Evolutionary conservation across 2,329 filamentous ascomycete genomes (phyloP).

Genomic region (Fusarium sp.): DNA sequence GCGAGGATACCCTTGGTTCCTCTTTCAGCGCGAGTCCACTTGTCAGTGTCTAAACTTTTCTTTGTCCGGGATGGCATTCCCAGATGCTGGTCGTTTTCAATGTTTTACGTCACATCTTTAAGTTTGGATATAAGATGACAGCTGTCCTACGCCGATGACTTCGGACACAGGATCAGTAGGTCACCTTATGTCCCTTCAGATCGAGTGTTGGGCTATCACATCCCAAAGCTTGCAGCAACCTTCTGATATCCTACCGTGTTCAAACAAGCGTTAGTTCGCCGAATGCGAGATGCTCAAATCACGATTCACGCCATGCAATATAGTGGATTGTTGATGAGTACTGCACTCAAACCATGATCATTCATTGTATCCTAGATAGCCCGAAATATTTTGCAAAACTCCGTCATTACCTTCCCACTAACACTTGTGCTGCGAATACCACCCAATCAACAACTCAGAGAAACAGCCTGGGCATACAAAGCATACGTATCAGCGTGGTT

Average conservation of each 20-base stretch:
- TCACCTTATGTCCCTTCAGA: background rate
- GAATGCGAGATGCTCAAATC: background rate
- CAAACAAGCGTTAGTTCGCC: background rate
- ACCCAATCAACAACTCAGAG: constrained; percentile 51
- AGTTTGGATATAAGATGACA: background rate
- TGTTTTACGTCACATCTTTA: background rate
- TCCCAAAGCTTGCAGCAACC: background rate
- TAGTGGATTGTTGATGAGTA: background rate
- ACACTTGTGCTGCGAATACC: background rate
- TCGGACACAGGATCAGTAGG: background rate
- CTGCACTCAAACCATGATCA: background rate
- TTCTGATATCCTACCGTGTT: background rate
- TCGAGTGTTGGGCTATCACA: background rate
- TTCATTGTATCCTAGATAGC: background rate
- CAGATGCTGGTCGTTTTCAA: background rate
- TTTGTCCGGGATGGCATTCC: background rate
- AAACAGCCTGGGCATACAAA: constrained; percentile 42
- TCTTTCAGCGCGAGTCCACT: constrained; percentile 4
- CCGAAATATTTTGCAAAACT: background rate
- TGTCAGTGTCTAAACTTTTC: background rate
- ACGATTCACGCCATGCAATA: background rate
- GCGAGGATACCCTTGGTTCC: constrained; percentile 11
- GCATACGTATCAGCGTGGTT: constrained; percentile 70
- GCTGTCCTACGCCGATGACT: background rate
- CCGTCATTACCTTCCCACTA: background rate